Base-by-base conservation (phyloP, 371 early-diverging fungal genomes). In the Mucor velutinosus region DNA sequence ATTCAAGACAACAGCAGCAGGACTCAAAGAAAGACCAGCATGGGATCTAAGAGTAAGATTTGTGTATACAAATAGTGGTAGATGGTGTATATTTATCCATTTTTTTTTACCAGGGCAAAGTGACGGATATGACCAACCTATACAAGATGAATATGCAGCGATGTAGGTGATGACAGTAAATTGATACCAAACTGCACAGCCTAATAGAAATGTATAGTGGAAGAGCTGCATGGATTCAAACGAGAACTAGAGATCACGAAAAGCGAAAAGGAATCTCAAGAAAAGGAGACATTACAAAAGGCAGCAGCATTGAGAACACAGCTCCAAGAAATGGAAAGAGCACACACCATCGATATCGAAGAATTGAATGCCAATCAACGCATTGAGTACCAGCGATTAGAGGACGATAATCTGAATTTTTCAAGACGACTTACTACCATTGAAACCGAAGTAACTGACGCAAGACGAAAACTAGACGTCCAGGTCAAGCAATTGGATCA, bases 21-120 rank as follows among this genome's bases (percentile, higher is more conserved):
- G 51, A 10, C 27, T 72, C 12, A 77, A 77, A 45, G 70, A 76
- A 60, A 70, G 77, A 56, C 76, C 78, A 14, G 55, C 73, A n/a
- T 81, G 81, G 81, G 78, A 81, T 66, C 66, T 78, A 35, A 65
- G 81, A 58, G 81, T 81, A 80, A 61, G 25, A 8, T 62, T 7
- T 32, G 4, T 49, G 12, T 4, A 35, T 14, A 57, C 8, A 29
- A 7, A 53, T 2, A 29, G 58, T 30, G n/a, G n/a, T n/a, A n/a
- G n/a, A n/a, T 8, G 21, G 55, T 6, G 11, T n/a, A 0, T 49
- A 10, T 17, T 25, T 29, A 53, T n/a, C 7, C 35, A 35, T 35
- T 35, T 7, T 1, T 35, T n/a, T 29, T 51, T 30, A 29, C 12
- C 60, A 81, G 81, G 81, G 81, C 15, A 72, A 75, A 60, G 65